Evolutionary conservation across 345 rosid species (phyloP).

Genomic region (Microcos paniculata): DNA sequence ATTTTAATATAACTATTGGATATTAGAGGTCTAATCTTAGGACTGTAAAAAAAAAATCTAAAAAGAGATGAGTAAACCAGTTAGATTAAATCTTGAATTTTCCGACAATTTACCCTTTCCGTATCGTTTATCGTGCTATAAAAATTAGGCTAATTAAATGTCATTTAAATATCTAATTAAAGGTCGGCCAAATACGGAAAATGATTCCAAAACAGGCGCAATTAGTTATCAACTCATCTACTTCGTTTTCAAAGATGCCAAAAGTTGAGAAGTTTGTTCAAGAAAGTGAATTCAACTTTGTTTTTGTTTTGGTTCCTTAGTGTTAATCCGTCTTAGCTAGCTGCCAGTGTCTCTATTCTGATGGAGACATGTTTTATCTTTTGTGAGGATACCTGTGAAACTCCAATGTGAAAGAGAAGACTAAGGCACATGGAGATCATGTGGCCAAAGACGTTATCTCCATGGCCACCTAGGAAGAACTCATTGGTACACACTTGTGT

Average conservation of each 20-base stretch:
- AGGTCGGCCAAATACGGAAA: no score
- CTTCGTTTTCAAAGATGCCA: background rate
- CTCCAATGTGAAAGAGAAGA: background rate
- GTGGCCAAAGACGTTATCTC: slow-evolving; percentile 9
- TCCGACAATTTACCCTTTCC: no score
- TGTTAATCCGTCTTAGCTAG: background rate
- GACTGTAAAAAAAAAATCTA: no score
- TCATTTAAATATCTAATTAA: no score
- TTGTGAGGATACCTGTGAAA: slow-evolving; percentile 2
- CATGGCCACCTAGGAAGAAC: background rate
- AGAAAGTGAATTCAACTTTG: background rate
- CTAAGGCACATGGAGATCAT: slow-evolving; percentile 27
- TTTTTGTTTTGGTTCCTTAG: background rate
- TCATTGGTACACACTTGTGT: background rate
- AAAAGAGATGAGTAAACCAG: no score
- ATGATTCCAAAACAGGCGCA: background rate
- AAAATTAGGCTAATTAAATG: no score
- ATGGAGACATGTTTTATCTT: slow-evolving; percentile 3
- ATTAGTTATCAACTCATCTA: background rate
- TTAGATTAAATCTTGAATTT: no score
- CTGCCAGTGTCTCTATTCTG: background rate
- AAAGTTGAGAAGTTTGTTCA: background rate
- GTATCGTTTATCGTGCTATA: no score
- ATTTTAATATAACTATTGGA: no score
- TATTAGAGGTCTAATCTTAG: no score